Conservation (phyloP, 1,139 yeast species). For the Pichiaceae sp. region DNA sequence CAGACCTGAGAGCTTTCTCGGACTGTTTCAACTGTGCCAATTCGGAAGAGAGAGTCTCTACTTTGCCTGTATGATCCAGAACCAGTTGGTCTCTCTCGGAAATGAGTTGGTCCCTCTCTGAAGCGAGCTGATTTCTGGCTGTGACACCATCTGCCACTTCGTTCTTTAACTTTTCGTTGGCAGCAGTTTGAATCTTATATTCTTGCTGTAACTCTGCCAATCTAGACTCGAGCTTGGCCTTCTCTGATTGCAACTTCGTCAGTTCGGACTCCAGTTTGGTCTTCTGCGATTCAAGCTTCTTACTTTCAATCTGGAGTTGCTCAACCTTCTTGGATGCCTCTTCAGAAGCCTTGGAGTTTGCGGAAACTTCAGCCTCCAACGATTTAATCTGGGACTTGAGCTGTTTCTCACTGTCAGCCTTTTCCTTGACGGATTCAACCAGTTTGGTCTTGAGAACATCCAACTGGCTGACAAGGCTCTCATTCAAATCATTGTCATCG, state of each 20-base stretch:
- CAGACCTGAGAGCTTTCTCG: too few relatives aligned
- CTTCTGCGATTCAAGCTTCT: background rate
- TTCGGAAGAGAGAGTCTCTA: too few relatives aligned
- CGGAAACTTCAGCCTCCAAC: background rate
- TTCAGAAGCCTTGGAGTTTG: background rate
- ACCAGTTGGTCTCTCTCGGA: too few relatives aligned
- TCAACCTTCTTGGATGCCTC: background rate
- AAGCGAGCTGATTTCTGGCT: too few relatives aligned
- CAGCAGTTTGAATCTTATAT: too few relatives aligned
- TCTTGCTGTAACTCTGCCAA: background rate
- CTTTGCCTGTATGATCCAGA: too few relatives aligned
- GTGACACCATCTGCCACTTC: too few relatives aligned
- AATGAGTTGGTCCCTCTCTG: too few relatives aligned
- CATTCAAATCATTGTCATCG: too few relatives aligned
- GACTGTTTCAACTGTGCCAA: too few relatives aligned
- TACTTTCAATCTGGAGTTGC: background rate
- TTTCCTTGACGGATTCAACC: background rate
- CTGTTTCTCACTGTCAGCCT: background rate
- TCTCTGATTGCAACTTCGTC: background rate
- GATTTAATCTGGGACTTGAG: background rate
- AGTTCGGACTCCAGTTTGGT: background rate
- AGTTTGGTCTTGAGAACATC: background rate
- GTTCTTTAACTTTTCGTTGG: too few relatives aligned
- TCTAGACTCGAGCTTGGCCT: background rate
- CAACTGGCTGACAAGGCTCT: too few relatives aligned